Base-by-base conservation (phyloP, 768 basidiomycete species). In the Chalciporus pseudorubinellus region DNA sequence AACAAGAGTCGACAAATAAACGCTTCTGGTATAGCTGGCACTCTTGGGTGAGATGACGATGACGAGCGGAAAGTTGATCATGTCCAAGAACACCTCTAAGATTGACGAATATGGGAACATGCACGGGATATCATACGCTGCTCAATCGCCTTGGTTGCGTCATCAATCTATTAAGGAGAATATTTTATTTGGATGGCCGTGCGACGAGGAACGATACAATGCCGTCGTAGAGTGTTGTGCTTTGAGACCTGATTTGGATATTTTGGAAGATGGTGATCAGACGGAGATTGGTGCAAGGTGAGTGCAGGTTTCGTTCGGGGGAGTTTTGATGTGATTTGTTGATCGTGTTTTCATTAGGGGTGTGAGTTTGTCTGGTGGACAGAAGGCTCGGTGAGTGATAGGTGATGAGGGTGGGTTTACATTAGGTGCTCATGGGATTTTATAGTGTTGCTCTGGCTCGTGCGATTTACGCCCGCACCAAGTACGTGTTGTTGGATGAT, bases 151-250 rank as follows among this genome's bases (percentile, higher is more conserved):
- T 0, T 88, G 84, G 84, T 66, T 87, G 47, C 74, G 80, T 16
- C 83, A 87, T 59, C 82, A 84, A 41, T 85, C 87, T 0, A 89
- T 92, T 65, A 82, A 78, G 57, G 85, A 86, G 36, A 92, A 94
- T 62, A 89, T 94, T 61, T 68, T 89, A 10, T 92, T 92, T 64
- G 89, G 88, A 0, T 79, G 80, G 56, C 82, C 83, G 1, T 72
- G 65, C 39, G 86, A 89, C 46, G 82, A 88, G 55, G 81, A 84
- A 55, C 74, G 90, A 44, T 94, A 94, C 57, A 70, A 85, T 10
- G 75, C 73, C 0, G 90, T 92, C 22, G 65, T 95, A n/a, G 85
- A 92, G 46, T 87, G 83, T 13, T 98, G 95, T 62, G 93, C 92
- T 1, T 68, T 98, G 46, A 72, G 65, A 24, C 82, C 87, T 0